Conservation (phyloP, 1,139 yeast species). For the Pichia norvegensis region DNA sequence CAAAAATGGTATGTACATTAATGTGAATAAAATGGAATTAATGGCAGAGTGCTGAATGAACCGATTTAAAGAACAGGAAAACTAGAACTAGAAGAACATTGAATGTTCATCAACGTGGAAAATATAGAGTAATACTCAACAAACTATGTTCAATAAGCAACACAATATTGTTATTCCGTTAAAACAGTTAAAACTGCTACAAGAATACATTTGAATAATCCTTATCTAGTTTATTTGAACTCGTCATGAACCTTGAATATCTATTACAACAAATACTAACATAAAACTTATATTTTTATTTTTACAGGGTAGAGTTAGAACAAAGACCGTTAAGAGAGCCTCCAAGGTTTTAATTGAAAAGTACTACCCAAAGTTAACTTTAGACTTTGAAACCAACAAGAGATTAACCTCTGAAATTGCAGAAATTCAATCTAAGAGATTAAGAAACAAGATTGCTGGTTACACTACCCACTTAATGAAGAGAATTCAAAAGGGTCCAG, state of each 20-base stretch:
- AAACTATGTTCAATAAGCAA: too few species aligned
- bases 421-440: conserved; percentile 98
- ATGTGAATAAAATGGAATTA: not conserved
- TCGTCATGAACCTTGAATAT: too few species aligned
- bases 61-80: too few species aligned
- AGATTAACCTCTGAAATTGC: conserved; percentile 98
- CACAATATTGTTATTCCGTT: too few species aligned
- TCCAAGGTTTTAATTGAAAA: conserved; percentile 99
- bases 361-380: conserved; percentile 99
- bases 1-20: conserved; percentile 29
- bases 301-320: conserved; percentile 90
- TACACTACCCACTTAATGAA: conserved; percentile 99
- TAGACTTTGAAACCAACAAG: conserved; percentile 99
- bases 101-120: too few species aligned
- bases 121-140: too few species aligned
- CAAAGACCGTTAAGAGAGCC: conserved; percentile 99
- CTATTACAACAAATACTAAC: conserved; percentile 1
- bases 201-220: too few species aligned
- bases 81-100: too few species aligned
- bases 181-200: too few species aligned
- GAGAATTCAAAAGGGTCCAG: conserved; percentile 99
- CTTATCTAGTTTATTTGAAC: too few species aligned
- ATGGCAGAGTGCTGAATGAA: not conserved
- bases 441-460: conserved; percentile 99
- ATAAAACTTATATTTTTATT: conserved; percentile 7